These are phyloP conservation scores for Ophiostoma piceae DNA, from an alignment of 2,329 filamentous ascomycete genomes.

Conservation along the genomic window DNA sequence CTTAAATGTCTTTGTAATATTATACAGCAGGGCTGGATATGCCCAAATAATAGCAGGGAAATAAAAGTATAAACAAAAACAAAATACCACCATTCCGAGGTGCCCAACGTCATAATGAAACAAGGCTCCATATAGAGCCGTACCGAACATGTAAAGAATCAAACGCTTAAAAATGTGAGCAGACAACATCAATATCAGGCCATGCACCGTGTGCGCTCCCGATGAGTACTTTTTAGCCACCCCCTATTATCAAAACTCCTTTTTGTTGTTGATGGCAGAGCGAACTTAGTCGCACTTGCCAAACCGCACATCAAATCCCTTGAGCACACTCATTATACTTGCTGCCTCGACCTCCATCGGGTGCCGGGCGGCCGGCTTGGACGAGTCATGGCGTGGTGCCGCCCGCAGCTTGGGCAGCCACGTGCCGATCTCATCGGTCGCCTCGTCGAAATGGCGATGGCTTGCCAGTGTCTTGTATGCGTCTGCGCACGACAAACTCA, in stretches of 20 bases:
- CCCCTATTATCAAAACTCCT: not conserved
- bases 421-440: constrained; percentile 65
- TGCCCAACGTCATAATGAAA: constrained; percentile 6
- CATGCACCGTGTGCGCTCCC: constrained; percentile 14
- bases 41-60: not conserved
- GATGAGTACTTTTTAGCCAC: constrained; percentile 1
- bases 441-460: constrained; percentile 69
- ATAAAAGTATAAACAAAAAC: not conserved
- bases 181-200: constrained; percentile 9
- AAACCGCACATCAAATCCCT: constrained; percentile 73
- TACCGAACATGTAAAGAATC: not conserved
- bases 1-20: not conserved
- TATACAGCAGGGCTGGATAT: not conserved
- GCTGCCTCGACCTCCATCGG: constrained; percentile 76
- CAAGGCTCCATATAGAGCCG: not conserved
- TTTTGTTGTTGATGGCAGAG: not conserved
- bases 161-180: not conserved
- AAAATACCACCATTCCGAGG: not conserved
- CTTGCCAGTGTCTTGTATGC: constrained; percentile 73
- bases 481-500: constrained; percentile 66
- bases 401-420: constrained; percentile 72
- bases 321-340: constrained; percentile 79
- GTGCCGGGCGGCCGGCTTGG: constrained; percentile 41
- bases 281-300: constrained; percentile 36
- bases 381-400: constrained; percentile 38